A percentile compares a stretch with the other conserved stretches of the same genome.
phyloP scores from a whole-genome alignment of 257 asterid genomes.

The Solanum chiquidenum region DNA sequence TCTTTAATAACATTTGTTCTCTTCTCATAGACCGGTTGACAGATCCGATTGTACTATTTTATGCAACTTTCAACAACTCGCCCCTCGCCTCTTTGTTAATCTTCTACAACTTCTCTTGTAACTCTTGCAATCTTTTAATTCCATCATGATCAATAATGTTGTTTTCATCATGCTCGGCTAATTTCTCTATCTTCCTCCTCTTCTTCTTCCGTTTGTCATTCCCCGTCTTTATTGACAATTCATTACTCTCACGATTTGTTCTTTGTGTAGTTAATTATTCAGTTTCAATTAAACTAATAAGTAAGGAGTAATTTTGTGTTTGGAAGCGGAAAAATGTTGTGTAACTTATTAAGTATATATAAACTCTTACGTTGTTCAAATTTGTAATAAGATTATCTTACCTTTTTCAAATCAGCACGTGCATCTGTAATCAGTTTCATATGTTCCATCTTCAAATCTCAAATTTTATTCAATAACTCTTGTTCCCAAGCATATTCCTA shows the following conservation, averaged over 20 bases:
- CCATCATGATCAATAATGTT: background rate
- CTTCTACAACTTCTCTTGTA: background rate
- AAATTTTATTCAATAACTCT: background rate
- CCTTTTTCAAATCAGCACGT: background rate
- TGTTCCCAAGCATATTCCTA: background rate
- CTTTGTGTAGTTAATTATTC: background rate
- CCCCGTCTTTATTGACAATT: background rate
- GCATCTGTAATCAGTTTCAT: background rate
- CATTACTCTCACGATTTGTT: background rate
- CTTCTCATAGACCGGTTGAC: slow-evolving; percentile 74
- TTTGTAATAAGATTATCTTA: background rate
- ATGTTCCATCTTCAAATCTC: background rate
- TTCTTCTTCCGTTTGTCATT: background rate
- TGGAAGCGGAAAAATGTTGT: background rate
- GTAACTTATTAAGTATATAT: too few relatives aligned
- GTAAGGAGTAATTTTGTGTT: background rate
- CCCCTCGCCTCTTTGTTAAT: slow-evolving; percentile 90
- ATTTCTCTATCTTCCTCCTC: background rate
- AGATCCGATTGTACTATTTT: slow-evolving; percentile 64
- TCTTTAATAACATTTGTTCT: slow-evolving; percentile 55
- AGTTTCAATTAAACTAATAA: background rate
- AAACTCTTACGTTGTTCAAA: background rate
- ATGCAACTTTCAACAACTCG: slow-evolving; percentile 77
- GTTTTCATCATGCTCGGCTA: background rate
- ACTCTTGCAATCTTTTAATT: background rate